A percentile compares a stretch with the other conserved stretches of the same genome.
Evolutionary conservation across 1,284 basidiomycete species (phyloP).

Genomic region (Cutaneotrichosporon cavernicola): DNA sequence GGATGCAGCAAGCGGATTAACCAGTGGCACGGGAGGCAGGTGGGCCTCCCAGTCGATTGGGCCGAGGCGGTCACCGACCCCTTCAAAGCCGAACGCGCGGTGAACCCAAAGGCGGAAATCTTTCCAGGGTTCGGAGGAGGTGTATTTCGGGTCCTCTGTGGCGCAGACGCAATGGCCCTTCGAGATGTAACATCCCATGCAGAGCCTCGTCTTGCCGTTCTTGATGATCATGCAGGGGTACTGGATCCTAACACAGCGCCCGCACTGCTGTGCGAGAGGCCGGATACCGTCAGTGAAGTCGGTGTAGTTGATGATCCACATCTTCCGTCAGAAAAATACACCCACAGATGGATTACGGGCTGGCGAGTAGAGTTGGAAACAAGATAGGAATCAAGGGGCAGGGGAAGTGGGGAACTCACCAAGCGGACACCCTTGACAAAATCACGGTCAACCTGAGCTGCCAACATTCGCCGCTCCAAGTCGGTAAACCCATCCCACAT

Average conservation of each 20-base stretch:
- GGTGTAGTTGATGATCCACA: not conserved
- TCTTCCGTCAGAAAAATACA: not conserved
- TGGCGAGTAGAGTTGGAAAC: too few species aligned
- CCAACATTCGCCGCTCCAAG: not conserved
- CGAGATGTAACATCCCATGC: not conserved
- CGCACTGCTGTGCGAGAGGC: not conserved
- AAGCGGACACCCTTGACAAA: not conserved
- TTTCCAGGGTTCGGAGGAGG: not conserved
- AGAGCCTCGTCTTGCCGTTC: not conserved
- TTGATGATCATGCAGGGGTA: not conserved
- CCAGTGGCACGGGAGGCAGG: not conserved
- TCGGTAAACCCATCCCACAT: not conserved
- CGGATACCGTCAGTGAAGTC: not conserved
- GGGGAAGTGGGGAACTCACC: not conserved
- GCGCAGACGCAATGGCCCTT: not conserved
- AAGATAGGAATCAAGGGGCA: not conserved
- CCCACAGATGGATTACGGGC: too few species aligned
- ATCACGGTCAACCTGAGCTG: not conserved
- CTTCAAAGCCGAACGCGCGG: not conserved
- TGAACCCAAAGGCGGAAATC: not conserved
- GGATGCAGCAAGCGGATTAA: not conserved
- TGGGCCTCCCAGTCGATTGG: not conserved
- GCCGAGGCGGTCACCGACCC: not conserved
- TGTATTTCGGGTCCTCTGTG: not conserved
- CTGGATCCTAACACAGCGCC: not conserved